Percentiles rank a stretch among this genome's conserved stretches.
phyloP scores from a whole-genome alignment of 83 land plant species.

The Larix sibirica region DNA sequence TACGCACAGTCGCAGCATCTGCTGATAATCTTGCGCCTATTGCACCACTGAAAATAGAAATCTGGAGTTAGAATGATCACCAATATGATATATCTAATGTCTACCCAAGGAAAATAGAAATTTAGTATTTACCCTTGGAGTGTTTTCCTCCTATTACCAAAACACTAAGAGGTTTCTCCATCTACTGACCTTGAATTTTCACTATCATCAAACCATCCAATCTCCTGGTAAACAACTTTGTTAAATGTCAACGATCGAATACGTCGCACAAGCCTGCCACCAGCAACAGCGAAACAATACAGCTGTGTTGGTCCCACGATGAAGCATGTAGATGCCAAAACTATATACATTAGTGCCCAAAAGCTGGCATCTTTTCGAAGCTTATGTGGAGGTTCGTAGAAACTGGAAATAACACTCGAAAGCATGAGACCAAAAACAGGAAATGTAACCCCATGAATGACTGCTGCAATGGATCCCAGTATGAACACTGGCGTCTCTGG shows the following conservation, averaged over 20 bases:
- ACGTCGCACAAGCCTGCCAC: constrained; percentile 50
- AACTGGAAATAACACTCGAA: constrained; percentile 41
- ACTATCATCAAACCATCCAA: constrained; percentile 63
- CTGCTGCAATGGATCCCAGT: constrained; percentile 44
- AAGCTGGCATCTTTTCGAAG: constrained; percentile 49
- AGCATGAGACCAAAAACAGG: constrained; percentile 51
- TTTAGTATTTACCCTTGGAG: background rate
- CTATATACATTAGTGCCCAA: constrained; percentile 65
- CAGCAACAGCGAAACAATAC: constrained; percentile 52
- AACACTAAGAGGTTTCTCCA: too few species aligned
- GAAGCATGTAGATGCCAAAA: constrained; percentile 31
- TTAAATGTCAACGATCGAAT: constrained; percentile 50
- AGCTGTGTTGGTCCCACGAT: constrained; percentile 33
- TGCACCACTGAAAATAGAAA: constrained; percentile 37
- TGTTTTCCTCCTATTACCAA: too few species aligned
- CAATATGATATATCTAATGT: background rate
- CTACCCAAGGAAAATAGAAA: too few species aligned
- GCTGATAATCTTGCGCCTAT: constrained; percentile 44
- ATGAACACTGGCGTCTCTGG: constrained; percentile 53
- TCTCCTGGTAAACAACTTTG: constrained; percentile 50
- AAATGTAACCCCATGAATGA: constrained; percentile 34
- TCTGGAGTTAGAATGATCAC: background rate
- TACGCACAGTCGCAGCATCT: constrained; percentile 42
- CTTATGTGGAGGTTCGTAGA: constrained; percentile 37
- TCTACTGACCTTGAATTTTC: constrained; percentile 23